Base-by-base conservation (phyloP, 306 rosid species). In the Corylus heterophylla region DNA sequence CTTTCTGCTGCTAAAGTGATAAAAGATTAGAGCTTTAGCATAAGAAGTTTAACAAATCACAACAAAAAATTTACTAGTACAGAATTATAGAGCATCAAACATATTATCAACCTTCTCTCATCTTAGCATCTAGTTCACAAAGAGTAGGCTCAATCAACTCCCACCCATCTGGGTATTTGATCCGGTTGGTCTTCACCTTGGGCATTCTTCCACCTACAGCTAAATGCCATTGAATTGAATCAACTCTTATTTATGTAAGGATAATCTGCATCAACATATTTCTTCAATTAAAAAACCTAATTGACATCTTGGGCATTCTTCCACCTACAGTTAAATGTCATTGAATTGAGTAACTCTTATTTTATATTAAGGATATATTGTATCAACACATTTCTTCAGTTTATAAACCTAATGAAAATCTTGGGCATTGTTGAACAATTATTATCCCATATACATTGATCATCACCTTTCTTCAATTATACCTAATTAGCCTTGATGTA, bases 1-100 rank as follows among this genome's bases (percentile, higher is more conserved):
- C 83, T 90, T 79, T 88, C 90, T 49, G 94, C 94, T 89, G 87
- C 83, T 75, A 85, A 48, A 71, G n/a, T 42, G 42, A 12, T 5
- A 37, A 37, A 45, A 39, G 51, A 49, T 29, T 44, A 54, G 37
- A 16, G 13, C 69, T 35, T 52, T 39, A 49, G 27, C 5, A 13
- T 20, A 7, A 29, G 8, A 13, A 62, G 50, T 35, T 8, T 1
- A 50, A 72, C 62, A 31, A 35, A 76, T n/a, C 29, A 16, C 29
- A 20, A 25, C 20, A 75, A n/a, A 0, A 77, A 37, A 54, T 4
- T 66, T 35, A 12, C 35, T 22, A 18, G 47, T 4, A 25, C 42
- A 73, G 54, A 42, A 62, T 25, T 6, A 73, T 44, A 42, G 12
- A 29, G 27, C 31, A 62, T 8, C 73, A 73, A 39, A 22, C 25